These are phyloP conservation scores for Coleophoma cylindrospora DNA, from an alignment of 2,329 filamentous ascomycete genomes.

Conservation along the genomic window DNA sequence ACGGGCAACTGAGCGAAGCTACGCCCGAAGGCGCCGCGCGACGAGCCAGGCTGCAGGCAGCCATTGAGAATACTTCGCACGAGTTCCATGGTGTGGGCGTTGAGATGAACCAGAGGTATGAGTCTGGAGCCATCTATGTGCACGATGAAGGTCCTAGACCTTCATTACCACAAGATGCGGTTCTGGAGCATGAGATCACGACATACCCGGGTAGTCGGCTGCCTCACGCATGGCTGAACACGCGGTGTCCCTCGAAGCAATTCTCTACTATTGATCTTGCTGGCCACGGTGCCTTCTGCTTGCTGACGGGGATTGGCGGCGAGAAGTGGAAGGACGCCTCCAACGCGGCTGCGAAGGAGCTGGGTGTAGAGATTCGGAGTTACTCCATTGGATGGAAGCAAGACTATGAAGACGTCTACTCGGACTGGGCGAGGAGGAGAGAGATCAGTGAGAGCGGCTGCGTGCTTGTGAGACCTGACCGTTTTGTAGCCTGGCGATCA, in stretches of 20 bases:
- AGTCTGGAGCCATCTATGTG: conserved; percentile 37
- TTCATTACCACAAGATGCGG: conserved; percentile 30
- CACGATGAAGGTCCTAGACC: conserved; percentile 32
- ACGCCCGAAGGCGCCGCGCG: conserved; percentile 31
- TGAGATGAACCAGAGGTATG: conserved; percentile 55
- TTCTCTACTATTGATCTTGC: conserved; percentile 56
- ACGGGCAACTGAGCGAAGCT: conserved; percentile 36
- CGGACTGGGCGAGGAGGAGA: conserved; percentile 49
- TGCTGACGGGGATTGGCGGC: conserved; percentile 52
- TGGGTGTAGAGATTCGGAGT: conserved; percentile 41
- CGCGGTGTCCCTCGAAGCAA: conserved; percentile 33
- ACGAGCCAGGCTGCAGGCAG: conserved; percentile 33
- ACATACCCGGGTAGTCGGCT: conserved; percentile 56
- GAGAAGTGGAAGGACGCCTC: conserved; percentile 48
- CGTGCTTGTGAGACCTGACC: conserved; percentile 53
- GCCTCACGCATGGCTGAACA: conserved; percentile 60
- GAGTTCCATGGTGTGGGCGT: conserved; percentile 52
- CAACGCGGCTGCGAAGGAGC: conserved; percentile 24
- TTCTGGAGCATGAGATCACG: conserved; percentile 36
- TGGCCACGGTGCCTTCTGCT: conserved; percentile 45
- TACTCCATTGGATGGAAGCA: conserved; percentile 51
- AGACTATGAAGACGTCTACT: conserved; percentile 58
- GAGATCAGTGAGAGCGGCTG: conserved; percentile 53
- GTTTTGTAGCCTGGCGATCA: conserved; percentile 25
- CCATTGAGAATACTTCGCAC: conserved; percentile 35